Evolutionary conservation across 768 basidiomycete species (phyloP).

Genomic region (Rubroboletus satanas): DNA sequence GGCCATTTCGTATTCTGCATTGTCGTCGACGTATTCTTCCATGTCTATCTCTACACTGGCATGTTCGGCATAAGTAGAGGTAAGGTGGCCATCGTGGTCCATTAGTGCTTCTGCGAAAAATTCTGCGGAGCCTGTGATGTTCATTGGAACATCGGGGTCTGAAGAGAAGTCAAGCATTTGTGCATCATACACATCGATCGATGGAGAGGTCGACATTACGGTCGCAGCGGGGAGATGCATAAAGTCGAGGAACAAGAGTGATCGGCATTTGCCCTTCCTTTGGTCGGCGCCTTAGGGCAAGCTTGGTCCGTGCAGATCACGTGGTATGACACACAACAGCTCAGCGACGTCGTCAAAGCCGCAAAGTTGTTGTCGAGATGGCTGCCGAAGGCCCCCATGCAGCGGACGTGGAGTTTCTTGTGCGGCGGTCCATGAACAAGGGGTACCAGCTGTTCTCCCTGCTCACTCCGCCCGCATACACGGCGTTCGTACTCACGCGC

Average conservation of each 20-base stretch:
- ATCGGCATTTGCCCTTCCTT: constrained; percentile 16
- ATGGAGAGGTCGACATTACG: constrained; percentile 28
- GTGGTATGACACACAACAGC: constrained; percentile 11
- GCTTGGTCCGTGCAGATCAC: constrained; percentile 31
- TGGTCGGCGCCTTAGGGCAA: constrained; percentile 24
- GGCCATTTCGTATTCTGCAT: constrained; percentile 47
- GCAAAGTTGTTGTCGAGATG: constrained; percentile 11
- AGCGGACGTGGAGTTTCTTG: constrained; percentile 62
- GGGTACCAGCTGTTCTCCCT: constrained; percentile 69
- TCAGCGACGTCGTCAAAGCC: constrained; percentile 5
- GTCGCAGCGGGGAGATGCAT: constrained; percentile 14
- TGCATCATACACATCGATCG: constrained; percentile 53
- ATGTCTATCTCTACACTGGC: constrained; percentile 62
- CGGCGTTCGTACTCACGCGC: constrained; percentile 47
- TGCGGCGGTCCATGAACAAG: constrained; percentile 59
- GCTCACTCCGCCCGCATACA: constrained; percentile 58
- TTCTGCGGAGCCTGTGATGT: constrained; percentile 41
- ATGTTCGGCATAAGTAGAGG: constrained; percentile 29
- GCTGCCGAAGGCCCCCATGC: constrained; percentile 28
- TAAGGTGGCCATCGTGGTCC: constrained; percentile 50
- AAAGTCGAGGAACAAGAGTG: constrained; percentile 10
- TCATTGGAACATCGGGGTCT: constrained; percentile 62
- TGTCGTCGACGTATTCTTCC: constrained; percentile 48
- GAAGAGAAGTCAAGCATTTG: constrained; percentile 59
- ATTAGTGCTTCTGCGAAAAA: constrained; percentile 52